Conservation (phyloP, 768 basidiomycete species). For the Mycena chlorophos region DNA sequence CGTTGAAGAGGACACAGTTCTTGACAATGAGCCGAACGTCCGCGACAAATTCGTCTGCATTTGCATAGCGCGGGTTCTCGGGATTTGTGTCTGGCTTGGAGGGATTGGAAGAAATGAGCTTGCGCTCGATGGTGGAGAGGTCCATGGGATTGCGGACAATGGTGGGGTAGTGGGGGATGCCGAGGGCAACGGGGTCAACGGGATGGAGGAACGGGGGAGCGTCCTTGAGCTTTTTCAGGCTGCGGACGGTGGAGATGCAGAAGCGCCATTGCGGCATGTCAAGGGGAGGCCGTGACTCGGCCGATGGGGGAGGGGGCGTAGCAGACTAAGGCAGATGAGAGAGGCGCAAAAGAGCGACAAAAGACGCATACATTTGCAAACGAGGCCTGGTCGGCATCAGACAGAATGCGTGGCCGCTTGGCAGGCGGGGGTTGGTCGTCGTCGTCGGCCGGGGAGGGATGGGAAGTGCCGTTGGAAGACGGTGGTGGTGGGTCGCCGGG, state of each 20-base stretch:
- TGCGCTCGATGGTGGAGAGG: constrained; percentile 86
- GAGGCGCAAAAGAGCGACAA: constrained; percentile 37
- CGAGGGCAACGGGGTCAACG: constrained; percentile 83
- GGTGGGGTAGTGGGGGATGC: constrained; percentile 83
- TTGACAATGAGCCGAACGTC: constrained; percentile 88
- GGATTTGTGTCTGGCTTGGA: constrained; percentile 70
- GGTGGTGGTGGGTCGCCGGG: constrained; percentile 32
- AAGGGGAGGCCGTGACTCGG: constrained; percentile 46
- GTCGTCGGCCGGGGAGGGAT: constrained; percentile 42
- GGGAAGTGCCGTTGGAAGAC: background rate
- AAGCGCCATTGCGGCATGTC: constrained; percentile 77
- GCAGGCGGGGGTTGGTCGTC: constrained; percentile 75
- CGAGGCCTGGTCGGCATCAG: constrained; percentile 75
- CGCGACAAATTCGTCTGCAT: constrained; percentile 74
- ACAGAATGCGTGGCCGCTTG: constrained; percentile 75
- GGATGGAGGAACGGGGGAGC: constrained; percentile 79
- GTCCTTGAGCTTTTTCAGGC: constrained; percentile 85
- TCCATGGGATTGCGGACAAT: constrained; percentile 95
- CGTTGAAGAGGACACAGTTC: constrained; percentile 92
- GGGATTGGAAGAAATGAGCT: constrained; percentile 78
- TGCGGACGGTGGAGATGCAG: constrained; percentile 72
- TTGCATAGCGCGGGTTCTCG: constrained; percentile 73
- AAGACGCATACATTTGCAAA: constrained; percentile 63
- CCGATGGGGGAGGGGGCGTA: constrained; percentile 71
- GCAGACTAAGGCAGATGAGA: constrained; percentile 59